Conservation (phyloP, 805 yeast species). For the Priceomyces medius region DNA sequence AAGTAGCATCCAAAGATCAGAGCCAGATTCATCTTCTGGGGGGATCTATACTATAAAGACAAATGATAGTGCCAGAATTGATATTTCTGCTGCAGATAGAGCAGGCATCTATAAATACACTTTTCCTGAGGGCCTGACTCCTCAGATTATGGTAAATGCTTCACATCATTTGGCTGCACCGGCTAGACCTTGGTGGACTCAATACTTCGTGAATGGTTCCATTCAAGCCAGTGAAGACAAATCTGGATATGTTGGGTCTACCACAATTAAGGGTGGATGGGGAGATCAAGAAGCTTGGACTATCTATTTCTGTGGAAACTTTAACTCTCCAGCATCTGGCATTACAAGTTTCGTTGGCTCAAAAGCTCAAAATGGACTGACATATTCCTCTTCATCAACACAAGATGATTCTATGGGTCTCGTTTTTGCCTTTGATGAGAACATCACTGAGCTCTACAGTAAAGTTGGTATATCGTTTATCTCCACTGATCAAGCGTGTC, state of each 20-base stretch:
- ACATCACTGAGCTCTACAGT: conserved; percentile 8
- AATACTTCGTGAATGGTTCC: conserved; percentile 26
- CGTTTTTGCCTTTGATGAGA: conserved; percentile 22
- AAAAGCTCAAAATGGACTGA: not conserved
- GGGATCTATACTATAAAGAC: conserved; percentile 25
- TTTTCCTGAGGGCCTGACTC: conserved; percentile 12
- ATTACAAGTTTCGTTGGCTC: conserved; percentile 14
- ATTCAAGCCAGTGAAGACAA: conserved; percentile 13
- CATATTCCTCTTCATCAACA: not conserved
- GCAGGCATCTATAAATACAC: conserved; percentile 26
- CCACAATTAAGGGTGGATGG: conserved; percentile 31
- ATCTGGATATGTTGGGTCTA: conserved; percentile 22
- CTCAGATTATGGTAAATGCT: conserved; percentile 24
- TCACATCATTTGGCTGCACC: conserved; percentile 28
- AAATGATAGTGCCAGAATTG: conserved; percentile 19
- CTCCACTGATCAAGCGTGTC: conserved; percentile 27
- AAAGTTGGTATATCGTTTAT: conserved; percentile 30
- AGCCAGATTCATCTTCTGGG: conserved; percentile 20
- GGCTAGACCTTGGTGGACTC: conserved; percentile 31
- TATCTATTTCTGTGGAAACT: conserved; percentile 28
- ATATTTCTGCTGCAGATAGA: conserved; percentile 25
- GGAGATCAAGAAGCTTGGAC: conserved; percentile 27
- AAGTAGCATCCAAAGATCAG: conserved; percentile 11
- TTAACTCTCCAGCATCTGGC: conserved; percentile 16
- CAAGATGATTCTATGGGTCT: conserved; percentile 21